These are phyloP conservation scores for Fagus crenata DNA, from an alignment of 306 rosid genomes.

Conservation along the genomic window DNA sequence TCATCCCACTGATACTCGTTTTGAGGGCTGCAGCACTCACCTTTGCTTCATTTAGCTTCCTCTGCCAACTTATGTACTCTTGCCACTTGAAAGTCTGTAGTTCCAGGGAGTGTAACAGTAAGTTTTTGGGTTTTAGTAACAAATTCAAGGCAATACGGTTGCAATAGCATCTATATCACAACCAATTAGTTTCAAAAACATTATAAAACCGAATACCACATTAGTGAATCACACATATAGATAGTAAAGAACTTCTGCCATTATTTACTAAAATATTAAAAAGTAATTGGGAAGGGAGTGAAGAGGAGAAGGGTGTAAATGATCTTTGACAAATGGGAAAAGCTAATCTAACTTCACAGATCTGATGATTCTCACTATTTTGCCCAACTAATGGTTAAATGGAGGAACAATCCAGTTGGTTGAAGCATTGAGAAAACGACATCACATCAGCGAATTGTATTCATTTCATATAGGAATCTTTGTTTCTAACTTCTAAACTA, in stretches of 20 bases:
- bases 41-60: constrained; percentile 68
- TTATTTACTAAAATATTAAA: not conserved
- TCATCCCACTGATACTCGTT: constrained; percentile 55
- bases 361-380: not conserved
- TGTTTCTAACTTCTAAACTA: not conserved
- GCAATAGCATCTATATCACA: constrained; percentile 13
- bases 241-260: not conserved
- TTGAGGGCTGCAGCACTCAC: constrained; percentile 67
- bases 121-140: constrained; percentile 16
- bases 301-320: not conserved
- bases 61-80: constrained; percentile 69
- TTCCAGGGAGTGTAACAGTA: constrained; percentile 24
- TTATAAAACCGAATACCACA: not conserved
- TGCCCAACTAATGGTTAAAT: not conserved
- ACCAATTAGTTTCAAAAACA: too few relatives aligned
- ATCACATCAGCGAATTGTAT: not conserved
- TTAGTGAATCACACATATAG: not conserved
- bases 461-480: not conserved
- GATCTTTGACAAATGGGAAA: too few relatives aligned
- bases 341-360: not conserved
- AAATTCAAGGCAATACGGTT: not conserved
- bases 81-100: constrained; percentile 90
- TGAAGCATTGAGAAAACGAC: not conserved
- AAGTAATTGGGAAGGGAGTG: not conserved
- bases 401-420: not conserved